Evolutionary conservation across 352 stramenopile species (phyloP).

Genomic region (Pythium coloratum): DNA sequence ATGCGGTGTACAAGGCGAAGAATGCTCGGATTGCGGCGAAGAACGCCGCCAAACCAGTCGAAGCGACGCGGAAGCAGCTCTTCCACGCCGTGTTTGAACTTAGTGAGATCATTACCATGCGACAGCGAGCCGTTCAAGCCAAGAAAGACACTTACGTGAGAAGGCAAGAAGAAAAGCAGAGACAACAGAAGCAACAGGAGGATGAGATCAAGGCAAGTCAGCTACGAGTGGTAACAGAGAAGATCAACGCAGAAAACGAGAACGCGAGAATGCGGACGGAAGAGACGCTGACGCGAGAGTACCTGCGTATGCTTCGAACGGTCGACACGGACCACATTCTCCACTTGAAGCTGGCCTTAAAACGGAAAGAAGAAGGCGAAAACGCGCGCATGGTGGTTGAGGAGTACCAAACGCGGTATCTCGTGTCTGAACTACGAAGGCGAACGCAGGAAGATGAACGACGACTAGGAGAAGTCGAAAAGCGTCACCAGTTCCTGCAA

Average conservation of each 20-base stretch:
- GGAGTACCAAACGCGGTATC: slow-evolving; percentile 55
- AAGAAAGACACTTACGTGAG: slow-evolving; percentile 35
- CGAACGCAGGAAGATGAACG: slow-evolving; percentile 33
- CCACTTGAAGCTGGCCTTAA: slow-evolving; percentile 30
- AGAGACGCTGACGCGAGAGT: slow-evolving; percentile 53
- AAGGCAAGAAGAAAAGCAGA: slow-evolving; percentile 22
- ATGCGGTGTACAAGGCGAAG: slow-evolving; percentile 29
- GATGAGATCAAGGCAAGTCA: slow-evolving; percentile 20
- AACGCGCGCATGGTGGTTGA: slow-evolving; percentile 55
- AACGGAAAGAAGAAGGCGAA: slow-evolving; percentile 44
- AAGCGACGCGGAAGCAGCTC: slow-evolving; percentile 46
- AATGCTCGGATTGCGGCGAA: slow-evolving; percentile 37
- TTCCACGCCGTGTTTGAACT: slow-evolving; percentile 52
- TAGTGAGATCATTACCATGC: slow-evolving; percentile 29
- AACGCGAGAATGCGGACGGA: slow-evolving; percentile 39
- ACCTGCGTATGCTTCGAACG: slow-evolving; percentile 37
- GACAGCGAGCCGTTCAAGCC: slow-evolving; percentile 31
- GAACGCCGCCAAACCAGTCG: slow-evolving; percentile 32
- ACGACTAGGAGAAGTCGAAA: slow-evolving; percentile 37
- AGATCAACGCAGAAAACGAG: slow-evolving; percentile 36
- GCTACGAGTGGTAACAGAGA: slow-evolving; percentile 29
- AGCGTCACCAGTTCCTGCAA: slow-evolving; percentile 37
- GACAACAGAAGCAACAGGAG: slow-evolving; percentile 4
- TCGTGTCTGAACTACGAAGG: slow-evolving; percentile 41
- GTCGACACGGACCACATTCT: slow-evolving; percentile 36